phyloP scores from a whole-genome alignment of 1,284 basidiomycete genomes.

The Athelia sp. region DNA sequence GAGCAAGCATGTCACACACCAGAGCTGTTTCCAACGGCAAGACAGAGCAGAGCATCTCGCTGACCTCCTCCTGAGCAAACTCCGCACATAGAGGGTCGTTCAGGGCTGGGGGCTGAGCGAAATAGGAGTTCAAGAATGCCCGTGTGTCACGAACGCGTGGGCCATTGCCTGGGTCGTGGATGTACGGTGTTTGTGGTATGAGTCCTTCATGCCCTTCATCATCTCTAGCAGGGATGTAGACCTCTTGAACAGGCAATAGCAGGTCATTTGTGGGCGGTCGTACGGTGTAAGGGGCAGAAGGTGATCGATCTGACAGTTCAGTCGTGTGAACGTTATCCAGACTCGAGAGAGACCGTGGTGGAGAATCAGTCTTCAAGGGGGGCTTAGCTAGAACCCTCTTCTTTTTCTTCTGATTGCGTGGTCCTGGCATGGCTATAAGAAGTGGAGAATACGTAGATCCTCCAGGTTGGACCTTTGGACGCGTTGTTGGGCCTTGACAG shows the following conservation, averaged over 20 bases:
- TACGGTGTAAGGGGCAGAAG: neutral
- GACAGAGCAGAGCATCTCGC: conserved; percentile 64
- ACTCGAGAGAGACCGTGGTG: neutral
- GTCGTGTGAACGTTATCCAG: neutral
- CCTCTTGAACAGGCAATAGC: conserved; percentile 3
- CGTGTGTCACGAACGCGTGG: conserved; percentile 61
- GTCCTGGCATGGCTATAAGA: conserved; percentile 36
- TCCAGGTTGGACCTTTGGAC: too few species aligned
- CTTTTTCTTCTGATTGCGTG: conserved; percentile 38
- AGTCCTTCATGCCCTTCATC: neutral
- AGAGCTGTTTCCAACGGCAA: conserved; percentile 67
- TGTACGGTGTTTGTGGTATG: conserved; percentile 41
- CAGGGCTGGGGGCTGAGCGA: conserved; percentile 56
- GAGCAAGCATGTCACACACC: conserved; percentile 38
- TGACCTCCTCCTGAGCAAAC: conserved; percentile 66
- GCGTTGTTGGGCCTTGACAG: too few species aligned
- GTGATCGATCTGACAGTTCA: neutral
- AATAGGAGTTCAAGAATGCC: conserved; percentile 57
- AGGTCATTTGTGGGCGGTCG: neutral
- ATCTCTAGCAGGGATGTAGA: neutral
- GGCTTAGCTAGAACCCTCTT: conserved; percentile 30
- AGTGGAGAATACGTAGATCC: neutral
- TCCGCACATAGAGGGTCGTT: conserved; percentile 64
- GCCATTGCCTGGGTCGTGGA: conserved; percentile 71
- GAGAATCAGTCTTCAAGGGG: conserved; percentile 19